Evolutionary conservation across 2,329 filamentous ascomycete genomes (phyloP).

Genomic region (Dactylellina parvicollis): DNA sequence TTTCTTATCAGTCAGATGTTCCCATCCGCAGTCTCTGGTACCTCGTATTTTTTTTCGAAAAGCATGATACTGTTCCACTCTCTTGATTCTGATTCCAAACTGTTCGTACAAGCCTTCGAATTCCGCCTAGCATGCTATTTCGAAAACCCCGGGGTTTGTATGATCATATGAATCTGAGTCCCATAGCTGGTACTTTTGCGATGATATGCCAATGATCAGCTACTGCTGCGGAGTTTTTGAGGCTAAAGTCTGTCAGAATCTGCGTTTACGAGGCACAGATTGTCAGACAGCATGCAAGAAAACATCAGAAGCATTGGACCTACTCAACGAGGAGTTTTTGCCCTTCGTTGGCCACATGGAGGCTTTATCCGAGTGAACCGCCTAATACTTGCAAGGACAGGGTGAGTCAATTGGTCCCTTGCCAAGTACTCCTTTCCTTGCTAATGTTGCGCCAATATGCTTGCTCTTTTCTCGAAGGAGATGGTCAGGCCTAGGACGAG

Average conservation of each 20-base stretch:
- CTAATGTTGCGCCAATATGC: conserved; percentile 40
- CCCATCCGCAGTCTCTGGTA: neutral
- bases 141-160: neutral
- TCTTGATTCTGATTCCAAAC: neutral
- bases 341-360: conserved; percentile 4
- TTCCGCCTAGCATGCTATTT: conserved; percentile 1
- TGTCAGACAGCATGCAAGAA: conserved; percentile 15
- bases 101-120: neutral
- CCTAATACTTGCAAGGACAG: conserved; percentile 31
- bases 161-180: too few species aligned
- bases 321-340: neutral
- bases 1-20: conserved; percentile 9
- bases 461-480: conserved; percentile 14
- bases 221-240: conserved; percentile 3
- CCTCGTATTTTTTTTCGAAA: neutral
- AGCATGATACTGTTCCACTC: neutral
- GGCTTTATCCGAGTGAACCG: conserved; percentile 34
- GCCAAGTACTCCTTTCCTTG: conserved; percentile 12
- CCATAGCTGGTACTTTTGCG: too few species aligned
- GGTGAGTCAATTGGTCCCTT: conserved; percentile 6
- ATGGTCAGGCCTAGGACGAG: neutral
- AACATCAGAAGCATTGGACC: neutral
- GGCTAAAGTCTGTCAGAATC: conserved; percentile 10
- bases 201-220: neutral
- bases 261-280: conserved; percentile 26